Evolutionary conservation across 1,284 basidiomycete genomes (phyloP).

Genomic region (Trichosporon inkin): DNA sequence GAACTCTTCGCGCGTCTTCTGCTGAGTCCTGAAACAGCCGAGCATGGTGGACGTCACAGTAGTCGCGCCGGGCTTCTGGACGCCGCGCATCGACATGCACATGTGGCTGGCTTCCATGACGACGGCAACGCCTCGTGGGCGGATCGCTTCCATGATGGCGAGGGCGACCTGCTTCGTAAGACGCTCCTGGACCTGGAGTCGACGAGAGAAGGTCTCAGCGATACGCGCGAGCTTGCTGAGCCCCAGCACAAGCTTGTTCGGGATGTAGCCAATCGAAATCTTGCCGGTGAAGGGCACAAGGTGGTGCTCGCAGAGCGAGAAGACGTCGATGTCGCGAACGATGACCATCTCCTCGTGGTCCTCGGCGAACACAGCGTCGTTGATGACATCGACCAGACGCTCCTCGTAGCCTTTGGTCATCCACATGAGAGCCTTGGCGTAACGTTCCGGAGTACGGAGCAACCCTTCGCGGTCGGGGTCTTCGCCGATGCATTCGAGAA

Average conservation of each 20-base stretch:
- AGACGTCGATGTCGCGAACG: conserved; percentile 95
- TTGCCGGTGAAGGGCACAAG: conserved; percentile 98
- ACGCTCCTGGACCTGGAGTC: conserved; percentile 95
- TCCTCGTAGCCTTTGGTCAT: conserved; percentile 99
- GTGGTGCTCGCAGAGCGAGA: conserved; percentile 97
- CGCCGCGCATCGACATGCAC: conserved; percentile 99
- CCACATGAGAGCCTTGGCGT: conserved; percentile 96
- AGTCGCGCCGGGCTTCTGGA: conserved; percentile 94
- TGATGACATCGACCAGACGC: conserved; percentile 88
- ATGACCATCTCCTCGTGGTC: conserved; percentile 99
- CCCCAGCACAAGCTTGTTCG: conserved; percentile 89
- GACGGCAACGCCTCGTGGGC: conserved; percentile 96
- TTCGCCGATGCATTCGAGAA: conserved; percentile 96
- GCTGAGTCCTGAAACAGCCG: conserved; percentile 92
- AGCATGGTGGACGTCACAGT: conserved; percentile 99
- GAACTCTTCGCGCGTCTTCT: conserved; percentile 91
- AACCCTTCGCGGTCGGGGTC: conserved; percentile 94
- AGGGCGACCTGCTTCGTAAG: conserved; percentile 96
- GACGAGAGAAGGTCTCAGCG: conserved; percentile 93
- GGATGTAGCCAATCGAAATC: conserved; percentile 85
- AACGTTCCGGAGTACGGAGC: conserved; percentile 85
- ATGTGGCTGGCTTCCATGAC: conserved; percentile 99
- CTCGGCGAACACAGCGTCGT: conserved; percentile 97
- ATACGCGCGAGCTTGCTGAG: conserved; percentile 97
- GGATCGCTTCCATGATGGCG: conserved; percentile 94